Percentiles rank a stretch among this genome's conserved stretches.
Conservation (phyloP, 2,329 filamentous ascomycete species). For the Clarireedia hainanense region DNA sequence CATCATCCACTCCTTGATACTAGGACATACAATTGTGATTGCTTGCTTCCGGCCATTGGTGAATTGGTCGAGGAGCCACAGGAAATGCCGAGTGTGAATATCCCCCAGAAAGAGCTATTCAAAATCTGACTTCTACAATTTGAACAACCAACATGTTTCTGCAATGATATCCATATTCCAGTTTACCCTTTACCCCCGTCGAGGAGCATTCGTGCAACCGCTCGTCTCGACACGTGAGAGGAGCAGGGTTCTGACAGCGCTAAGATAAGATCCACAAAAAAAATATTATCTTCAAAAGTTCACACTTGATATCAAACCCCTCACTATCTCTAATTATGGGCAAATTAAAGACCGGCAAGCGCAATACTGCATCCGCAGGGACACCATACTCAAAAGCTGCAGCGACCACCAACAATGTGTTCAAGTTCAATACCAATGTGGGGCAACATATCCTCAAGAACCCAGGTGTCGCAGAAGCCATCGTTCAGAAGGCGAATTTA, state of each 20-base stretch:
- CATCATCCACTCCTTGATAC: background rate
- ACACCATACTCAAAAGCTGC: constrained; percentile 26
- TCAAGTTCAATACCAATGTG: constrained; percentile 70
- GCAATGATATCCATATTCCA: too few species aligned
- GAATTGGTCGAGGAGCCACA: background rate
- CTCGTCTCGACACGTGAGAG: constrained; percentile 1
- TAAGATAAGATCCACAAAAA: background rate
- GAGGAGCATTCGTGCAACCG: background rate
- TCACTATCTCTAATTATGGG: constrained; percentile 21
- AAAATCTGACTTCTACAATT: too few species aligned
- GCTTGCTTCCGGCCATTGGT: background rate
- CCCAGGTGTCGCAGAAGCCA: constrained; percentile 72
- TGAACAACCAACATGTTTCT: too few species aligned
- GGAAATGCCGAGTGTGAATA: too few species aligned
- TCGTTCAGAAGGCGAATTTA: constrained; percentile 78
- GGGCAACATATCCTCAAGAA: constrained; percentile 85
- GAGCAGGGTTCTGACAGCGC: background rate
- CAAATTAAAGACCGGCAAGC: constrained; percentile 28
- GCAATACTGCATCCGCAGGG: constrained; percentile 26
- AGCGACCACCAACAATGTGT: constrained; percentile 62
- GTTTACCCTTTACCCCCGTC: too few species aligned
- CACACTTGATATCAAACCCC: background rate
- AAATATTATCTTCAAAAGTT: constrained; percentile 5
- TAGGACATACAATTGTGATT: too few species aligned
- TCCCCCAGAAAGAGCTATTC: too few species aligned